Evolutionary conservation across 768 basidiomycete genomes (phyloP).

Genomic region (Zangia roseola): DNA sequence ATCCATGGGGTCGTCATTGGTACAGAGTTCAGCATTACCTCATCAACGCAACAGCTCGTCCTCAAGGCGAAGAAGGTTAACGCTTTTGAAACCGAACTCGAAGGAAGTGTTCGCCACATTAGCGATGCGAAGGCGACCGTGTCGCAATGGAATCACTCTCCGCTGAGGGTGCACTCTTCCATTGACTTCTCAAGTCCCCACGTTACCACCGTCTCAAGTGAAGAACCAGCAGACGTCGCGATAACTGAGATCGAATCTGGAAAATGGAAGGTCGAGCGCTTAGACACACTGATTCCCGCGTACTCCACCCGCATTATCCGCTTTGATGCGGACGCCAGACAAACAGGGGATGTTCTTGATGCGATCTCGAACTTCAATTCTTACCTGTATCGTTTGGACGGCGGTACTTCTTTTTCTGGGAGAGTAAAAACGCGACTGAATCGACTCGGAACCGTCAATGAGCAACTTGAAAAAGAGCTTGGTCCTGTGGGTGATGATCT

Average conservation of each 20-base stretch:
- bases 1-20: slow-evolving; percentile 16
- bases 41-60: not conserved
- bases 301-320: slow-evolving; percentile 5
- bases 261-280: slow-evolving; percentile 17
- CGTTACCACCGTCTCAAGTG: slow-evolving; percentile 5
- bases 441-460: not conserved
- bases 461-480: not conserved
- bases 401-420: slow-evolving; percentile 7
- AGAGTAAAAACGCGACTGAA: slow-evolving; percentile 14
- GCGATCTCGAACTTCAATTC: slow-evolving; percentile 19
- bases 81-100: slow-evolving; percentile 15
- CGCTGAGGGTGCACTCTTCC: slow-evolving; percentile 8
- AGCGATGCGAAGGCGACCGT: slow-evolving; percentile 8
- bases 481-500: slow-evolving; percentile 13
- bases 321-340: slow-evolving; percentile 2
- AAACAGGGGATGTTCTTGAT: slow-evolving; percentile 6
- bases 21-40: slow-evolving; percentile 12
- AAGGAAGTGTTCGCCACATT: slow-evolving; percentile 4
- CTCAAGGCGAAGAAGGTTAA: slow-evolving; percentile 14
- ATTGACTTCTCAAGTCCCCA: not conserved
- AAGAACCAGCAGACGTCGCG: slow-evolving; percentile 9
- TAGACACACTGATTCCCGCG: slow-evolving; percentile 8
- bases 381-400: slow-evolving; percentile 17
- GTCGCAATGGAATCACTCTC: slow-evolving; percentile 10
- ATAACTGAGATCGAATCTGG: not conserved